These are phyloP conservation scores for Westerdykella sp. DNA, from an alignment of 2,329 filamentous ascomycete genomes.

Conservation along the genomic window DNA sequence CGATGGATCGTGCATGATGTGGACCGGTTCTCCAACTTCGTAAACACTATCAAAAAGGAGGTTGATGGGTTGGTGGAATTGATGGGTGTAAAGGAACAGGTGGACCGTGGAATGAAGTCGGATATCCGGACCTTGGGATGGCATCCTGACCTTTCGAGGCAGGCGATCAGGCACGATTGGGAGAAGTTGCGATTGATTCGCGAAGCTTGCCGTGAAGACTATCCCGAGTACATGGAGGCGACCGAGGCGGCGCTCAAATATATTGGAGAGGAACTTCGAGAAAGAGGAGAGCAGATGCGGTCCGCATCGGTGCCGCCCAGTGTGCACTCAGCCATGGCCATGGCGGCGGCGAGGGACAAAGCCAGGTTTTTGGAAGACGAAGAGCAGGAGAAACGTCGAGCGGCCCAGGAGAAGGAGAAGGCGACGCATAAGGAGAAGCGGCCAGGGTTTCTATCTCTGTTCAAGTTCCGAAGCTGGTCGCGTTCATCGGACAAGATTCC, in stretches of 20 bases:
- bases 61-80: conserved; percentile 42
- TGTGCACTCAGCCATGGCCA: no score
- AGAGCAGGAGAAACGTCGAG: background rate
- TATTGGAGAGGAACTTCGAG: conserved; percentile 33
- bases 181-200: conserved; percentile 41
- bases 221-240: conserved; percentile 41
- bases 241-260: conserved; percentile 41
- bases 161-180: conserved; percentile 28
- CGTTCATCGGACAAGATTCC: no score
- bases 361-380: background rate
- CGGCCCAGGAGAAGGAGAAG: conserved; percentile 1
- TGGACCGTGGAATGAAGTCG: conserved; percentile 40
- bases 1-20: conserved; percentile 41
- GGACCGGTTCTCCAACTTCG: conserved; percentile 37
- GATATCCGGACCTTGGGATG: conserved; percentile 45
- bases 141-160: conserved; percentile 41
- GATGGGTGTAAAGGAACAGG: conserved; percentile 39
- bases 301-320: background rate
- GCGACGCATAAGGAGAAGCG: background rate
- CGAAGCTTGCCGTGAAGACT: conserved; percentile 39
- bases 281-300: background rate
- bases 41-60: conserved; percentile 37
- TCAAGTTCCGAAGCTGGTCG: no score
- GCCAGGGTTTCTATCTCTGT: no score
- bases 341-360: no score